Evolutionary conservation across 495 filamentous ascomycete species (phyloP).

Genomic region (Staphylotrichum tortipilum): DNA sequence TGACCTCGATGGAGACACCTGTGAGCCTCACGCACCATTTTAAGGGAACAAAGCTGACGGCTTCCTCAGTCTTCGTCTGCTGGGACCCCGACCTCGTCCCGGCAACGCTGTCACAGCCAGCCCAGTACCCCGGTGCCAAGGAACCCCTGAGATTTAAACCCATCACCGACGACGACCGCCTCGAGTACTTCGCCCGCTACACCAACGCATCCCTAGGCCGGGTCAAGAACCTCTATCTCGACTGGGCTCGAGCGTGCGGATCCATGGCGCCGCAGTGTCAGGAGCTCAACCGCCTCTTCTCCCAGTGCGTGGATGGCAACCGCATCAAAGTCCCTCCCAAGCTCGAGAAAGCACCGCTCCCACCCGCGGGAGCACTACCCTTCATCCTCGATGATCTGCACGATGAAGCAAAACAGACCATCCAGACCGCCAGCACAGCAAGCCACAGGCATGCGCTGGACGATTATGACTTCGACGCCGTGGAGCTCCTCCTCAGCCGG

Average conservation of each 20-base stretch:
- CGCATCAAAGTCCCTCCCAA: constrained; percentile 35
- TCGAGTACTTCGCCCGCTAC: constrained; percentile 42
- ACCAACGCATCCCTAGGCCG: constrained; percentile 39
- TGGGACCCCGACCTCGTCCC: constrained; percentile 46
- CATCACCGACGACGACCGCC: constrained; percentile 39
- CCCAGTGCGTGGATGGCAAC: constrained; percentile 44
- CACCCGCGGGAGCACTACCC: constrained; percentile 12
- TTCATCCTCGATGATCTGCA: constrained; percentile 45
- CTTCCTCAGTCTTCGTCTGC: constrained; percentile 39
- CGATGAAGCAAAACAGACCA: constrained; percentile 18
- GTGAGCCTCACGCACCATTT: constrained; percentile 20
- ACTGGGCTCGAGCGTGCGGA: constrained; percentile 40
- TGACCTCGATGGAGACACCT: constrained; percentile 45
- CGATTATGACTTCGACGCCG: constrained; percentile 25
- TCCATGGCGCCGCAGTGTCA: constrained; percentile 42
- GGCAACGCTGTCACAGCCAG: constrained; percentile 32
- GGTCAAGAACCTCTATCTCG: constrained; percentile 44
- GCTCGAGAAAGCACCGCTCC: constrained; percentile 33
- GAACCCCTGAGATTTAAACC: constrained; percentile 35
- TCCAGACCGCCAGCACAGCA: too few species aligned
- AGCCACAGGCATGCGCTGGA: background rate
- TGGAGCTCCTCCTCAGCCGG: constrained; percentile 35
- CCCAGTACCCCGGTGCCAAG: constrained; percentile 38
- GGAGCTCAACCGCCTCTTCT: constrained; percentile 46
- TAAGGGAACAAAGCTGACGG: background rate